Conservation (phyloP, 192 early-diverging fungal species). For the Umbelopsis ramanniana region DNA sequence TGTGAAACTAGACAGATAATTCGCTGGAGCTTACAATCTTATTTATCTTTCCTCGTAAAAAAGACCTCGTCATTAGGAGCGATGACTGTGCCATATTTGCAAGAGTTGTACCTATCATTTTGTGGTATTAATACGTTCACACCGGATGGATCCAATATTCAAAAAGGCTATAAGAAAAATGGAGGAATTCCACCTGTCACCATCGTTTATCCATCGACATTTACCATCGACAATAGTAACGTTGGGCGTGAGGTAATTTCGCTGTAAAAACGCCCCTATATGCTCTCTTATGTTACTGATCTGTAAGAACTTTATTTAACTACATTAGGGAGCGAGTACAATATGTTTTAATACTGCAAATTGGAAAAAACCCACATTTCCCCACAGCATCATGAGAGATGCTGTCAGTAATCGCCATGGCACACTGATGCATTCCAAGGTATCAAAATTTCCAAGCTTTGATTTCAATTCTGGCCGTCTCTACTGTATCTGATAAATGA, state of each 20-base stretch:
- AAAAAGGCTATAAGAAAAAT: constrained; percentile 2
- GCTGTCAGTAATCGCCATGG: constrained; percentile 38
- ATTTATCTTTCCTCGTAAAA: background rate
- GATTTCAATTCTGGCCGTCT: background rate
- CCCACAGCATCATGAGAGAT: constrained; percentile 35
- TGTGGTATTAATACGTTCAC: constrained; percentile 35
- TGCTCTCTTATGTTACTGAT: background rate
- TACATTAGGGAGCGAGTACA: constrained; percentile 38
- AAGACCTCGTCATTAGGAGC: constrained; percentile 55
- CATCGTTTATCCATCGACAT: constrained; percentile 48
- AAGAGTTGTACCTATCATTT: constrained; percentile 47
- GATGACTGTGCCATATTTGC: constrained; percentile 39
- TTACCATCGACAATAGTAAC: constrained; percentile 40
- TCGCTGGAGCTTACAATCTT: background rate
- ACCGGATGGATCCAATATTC: constrained; percentile 18
- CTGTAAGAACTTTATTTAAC: background rate
- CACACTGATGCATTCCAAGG: constrained; percentile 46
- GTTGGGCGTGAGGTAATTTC: constrained; percentile 29
- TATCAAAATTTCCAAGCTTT: constrained; percentile 1
- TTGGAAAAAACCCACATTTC: constrained; percentile 42
- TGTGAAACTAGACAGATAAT: background rate
- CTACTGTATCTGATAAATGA: background rate
- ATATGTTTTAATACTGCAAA: constrained; percentile 34
- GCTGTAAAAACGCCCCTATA: background rate
- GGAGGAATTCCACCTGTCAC: constrained; percentile 38